Conservation (phyloP, 106 monocot species). For the Phalaenopsis aphrodite region DNA sequence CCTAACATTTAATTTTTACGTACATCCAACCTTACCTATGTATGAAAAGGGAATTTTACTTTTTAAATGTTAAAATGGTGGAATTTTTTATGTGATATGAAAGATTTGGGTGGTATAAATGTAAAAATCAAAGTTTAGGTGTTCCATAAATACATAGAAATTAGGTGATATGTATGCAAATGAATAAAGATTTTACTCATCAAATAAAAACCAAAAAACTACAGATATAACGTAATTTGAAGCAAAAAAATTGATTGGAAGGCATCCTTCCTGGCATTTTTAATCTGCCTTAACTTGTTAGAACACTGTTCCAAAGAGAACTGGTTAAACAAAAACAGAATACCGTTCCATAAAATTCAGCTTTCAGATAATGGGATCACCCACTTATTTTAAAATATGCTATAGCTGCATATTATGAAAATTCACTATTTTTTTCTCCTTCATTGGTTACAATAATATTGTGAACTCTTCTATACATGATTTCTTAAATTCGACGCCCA, state of each 20-base stretch:
- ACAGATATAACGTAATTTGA: neutral
- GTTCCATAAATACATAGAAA: too few species aligned
- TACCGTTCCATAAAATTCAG: neutral
- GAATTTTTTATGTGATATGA: too few species aligned
- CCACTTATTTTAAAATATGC: neutral
- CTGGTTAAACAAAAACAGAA: neutral
- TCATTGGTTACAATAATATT: neutral
- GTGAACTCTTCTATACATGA: neutral
- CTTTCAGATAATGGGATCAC: neutral
- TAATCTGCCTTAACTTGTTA: neutral
- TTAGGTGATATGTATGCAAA: neutral
- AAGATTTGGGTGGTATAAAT: too few species aligned
- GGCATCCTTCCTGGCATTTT: neutral
- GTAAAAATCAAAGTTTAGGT: too few species aligned
- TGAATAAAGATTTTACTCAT: neutral
- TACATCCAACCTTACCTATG: too few species aligned
- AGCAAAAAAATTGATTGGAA: neutral
- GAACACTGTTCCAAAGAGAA: neutral
- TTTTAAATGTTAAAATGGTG: too few species aligned
- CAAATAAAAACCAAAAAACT: neutral
- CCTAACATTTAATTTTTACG: too few species aligned
- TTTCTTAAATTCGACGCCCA: too few species aligned
- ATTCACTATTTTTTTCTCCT: neutral
- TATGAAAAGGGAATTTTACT: too few species aligned
- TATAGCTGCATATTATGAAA: neutral